These are phyloP conservation scores for Brassica napus DNA, from an alignment of 345 rosid genomes.

Conservation along the genomic window DNA sequence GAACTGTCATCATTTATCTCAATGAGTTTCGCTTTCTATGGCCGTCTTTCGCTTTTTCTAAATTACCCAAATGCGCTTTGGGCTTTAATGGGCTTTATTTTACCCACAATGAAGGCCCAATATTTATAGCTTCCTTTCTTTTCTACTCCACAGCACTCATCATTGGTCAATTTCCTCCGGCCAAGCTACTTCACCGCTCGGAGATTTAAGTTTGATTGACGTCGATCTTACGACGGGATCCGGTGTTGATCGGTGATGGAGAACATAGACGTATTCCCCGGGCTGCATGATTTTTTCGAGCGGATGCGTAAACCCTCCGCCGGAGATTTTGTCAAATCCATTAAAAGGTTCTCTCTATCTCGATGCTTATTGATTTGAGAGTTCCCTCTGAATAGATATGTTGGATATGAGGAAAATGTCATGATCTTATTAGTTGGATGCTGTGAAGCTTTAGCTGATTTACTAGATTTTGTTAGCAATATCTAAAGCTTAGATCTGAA, in stretches of 20 bases:
- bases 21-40: neutral
- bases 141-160: neutral
- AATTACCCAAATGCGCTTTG: neutral
- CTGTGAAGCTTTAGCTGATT: neutral
- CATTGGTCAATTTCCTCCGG: neutral
- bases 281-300: constrained; percentile 85
- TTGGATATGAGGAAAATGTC: neutral
- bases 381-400: neutral
- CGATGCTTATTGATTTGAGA: neutral
- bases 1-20: neutral
- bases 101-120: neutral
- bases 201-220: neutral
- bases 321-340: constrained; percentile 87
- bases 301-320: constrained; percentile 97
- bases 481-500: constrained; percentile 7
- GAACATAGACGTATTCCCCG: constrained; percentile 74
- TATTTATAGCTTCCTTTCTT: neutral
- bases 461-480: neutral
- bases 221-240: constrained; percentile 19
- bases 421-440: neutral
- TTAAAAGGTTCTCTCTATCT: constrained; percentile 64
- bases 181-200: neutral
- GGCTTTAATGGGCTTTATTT: neutral
- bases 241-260: constrained; percentile 51
- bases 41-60: neutral